These are phyloP conservation scores for Vanderwaltozyma verrucispora DNA, from an alignment of 805 yeast genomes.

Conservation along the genomic window DNA sequence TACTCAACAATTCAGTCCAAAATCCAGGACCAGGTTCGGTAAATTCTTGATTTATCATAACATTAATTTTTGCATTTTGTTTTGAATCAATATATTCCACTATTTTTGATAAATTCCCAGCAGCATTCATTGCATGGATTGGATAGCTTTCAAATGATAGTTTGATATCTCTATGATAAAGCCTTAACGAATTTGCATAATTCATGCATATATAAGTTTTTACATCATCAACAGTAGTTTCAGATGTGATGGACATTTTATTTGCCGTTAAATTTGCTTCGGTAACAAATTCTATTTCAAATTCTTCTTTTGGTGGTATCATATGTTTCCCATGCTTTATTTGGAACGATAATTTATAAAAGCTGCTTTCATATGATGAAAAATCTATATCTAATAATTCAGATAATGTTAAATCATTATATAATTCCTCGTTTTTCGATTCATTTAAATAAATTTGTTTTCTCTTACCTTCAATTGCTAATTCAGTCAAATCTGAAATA, in stretches of 20 bases:
- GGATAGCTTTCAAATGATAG: conserved; percentile 17
- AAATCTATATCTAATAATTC: conserved; percentile 25
- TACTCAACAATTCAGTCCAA: conserved; percentile 18
- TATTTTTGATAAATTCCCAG: conserved; percentile 13
- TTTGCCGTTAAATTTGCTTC: conserved; percentile 15
- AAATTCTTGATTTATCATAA: conserved; percentile 20
- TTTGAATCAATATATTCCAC: conserved; percentile 15
- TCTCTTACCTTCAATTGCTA: conserved; percentile 14
- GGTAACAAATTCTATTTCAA: conserved; percentile 14
- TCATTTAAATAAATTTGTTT: conserved; percentile 9
- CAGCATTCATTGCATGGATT: conserved; percentile 8
- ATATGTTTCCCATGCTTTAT: conserved; percentile 10
- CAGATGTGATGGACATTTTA: conserved; percentile 13
- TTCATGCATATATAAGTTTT: conserved; percentile 20
- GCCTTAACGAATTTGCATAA: conserved; percentile 16
- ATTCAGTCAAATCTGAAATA: conserved; percentile 10
- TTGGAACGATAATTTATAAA: conserved; percentile 20
- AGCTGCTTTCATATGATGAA: conserved; percentile 23
- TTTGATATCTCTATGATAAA: conserved; percentile 16
- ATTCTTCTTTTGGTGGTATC: conserved; percentile 5
- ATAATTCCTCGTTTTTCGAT: conserved; percentile 7
- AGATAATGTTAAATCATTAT: conserved; percentile 16
- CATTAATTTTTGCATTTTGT: conserved; percentile 13
- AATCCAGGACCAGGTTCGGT: conserved; percentile 24
- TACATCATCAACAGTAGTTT: conserved; percentile 18